Conservation (phyloP, 345 rosid genomes). For the Gossypium arboreum region DNA sequence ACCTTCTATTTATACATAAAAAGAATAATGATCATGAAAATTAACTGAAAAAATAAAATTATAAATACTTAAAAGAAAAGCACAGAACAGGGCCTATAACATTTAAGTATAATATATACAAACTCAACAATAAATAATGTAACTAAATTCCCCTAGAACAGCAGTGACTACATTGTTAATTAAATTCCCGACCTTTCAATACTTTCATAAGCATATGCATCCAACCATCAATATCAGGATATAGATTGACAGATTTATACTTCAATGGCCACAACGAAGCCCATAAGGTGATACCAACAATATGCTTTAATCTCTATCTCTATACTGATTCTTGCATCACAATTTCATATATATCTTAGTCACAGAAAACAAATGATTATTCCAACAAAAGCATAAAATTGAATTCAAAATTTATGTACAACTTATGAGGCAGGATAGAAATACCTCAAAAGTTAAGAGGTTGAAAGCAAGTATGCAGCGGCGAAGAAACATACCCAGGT, state of each 20-base stretch:
- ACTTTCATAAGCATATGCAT: not conserved
- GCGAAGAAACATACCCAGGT: slow-evolving; percentile 81
- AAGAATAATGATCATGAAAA: not conserved
- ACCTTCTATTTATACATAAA: slow-evolving; percentile 11
- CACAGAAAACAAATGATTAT: not conserved
- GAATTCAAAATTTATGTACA: not conserved
- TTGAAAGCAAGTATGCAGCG: slow-evolving; percentile 86
- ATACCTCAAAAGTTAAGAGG: slow-evolving; percentile 77
- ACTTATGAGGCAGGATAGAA: not conserved
- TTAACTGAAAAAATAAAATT: not conserved
- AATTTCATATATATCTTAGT: not conserved
- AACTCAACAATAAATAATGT: not conserved
- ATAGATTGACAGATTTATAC: not conserved
- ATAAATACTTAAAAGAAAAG: not conserved
- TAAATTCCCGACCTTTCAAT: not conserved
- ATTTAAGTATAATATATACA: not conserved
- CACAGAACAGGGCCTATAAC: not conserved
- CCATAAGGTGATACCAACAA: not conserved
- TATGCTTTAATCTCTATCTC: not conserved
- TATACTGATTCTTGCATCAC: not conserved
- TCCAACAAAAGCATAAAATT: not conserved
- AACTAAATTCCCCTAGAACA: not conserved
- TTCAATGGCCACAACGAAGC: not conserved
- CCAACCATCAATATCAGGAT: not conserved
- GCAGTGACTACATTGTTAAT: not conserved